Percentiles rank a stretch among this genome's conserved stretches.
Conservation (phyloP, 2,329 filamentous ascomycete genomes). For the Ascochyta viciae-villosae region DNA sequence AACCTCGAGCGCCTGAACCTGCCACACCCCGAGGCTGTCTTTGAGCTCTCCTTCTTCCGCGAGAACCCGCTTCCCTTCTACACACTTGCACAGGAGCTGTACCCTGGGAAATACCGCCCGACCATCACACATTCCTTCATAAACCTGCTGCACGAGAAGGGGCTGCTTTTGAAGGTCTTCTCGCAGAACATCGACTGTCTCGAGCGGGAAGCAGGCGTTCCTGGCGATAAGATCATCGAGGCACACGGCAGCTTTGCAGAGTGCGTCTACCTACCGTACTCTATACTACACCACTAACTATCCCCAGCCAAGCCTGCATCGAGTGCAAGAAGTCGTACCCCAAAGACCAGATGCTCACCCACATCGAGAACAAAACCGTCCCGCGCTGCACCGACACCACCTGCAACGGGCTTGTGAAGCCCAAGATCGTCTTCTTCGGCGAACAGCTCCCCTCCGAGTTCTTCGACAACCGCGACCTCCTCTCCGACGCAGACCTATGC, state of each 20-base stretch:
- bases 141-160: constrained; percentile 78
- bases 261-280: constrained; percentile 7
- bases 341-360: constrained; percentile 73
- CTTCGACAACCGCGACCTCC: constrained; percentile 63
- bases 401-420: constrained; percentile 85
- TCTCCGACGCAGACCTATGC: constrained; percentile 73
- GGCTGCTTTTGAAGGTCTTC: constrained; percentile 82
- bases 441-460: constrained; percentile 74
- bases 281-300: constrained; percentile 3
- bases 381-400: constrained; percentile 68
- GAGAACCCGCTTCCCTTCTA: constrained; percentile 89
- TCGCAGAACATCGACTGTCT: constrained; percentile 98
- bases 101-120: constrained; percentile 86
- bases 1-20: constrained; percentile 87
- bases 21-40: constrained; percentile 89
- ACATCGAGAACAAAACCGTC: constrained; percentile 71
- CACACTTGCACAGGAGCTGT: constrained; percentile 86
- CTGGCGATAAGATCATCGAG: constrained; percentile 81
- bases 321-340: constrained; percentile 80
- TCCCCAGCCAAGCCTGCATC: constrained; percentile 76
- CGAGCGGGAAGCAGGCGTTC: constrained; percentile 85
- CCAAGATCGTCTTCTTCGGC: constrained; percentile 94
- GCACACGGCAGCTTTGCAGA: constrained; percentile 92
- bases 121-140: constrained; percentile 93
- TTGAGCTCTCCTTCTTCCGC: constrained; percentile 90